Evolutionary conservation across 2,329 filamentous ascomycete species (phyloP).

Genomic region (Aspergillus sp.): DNA sequence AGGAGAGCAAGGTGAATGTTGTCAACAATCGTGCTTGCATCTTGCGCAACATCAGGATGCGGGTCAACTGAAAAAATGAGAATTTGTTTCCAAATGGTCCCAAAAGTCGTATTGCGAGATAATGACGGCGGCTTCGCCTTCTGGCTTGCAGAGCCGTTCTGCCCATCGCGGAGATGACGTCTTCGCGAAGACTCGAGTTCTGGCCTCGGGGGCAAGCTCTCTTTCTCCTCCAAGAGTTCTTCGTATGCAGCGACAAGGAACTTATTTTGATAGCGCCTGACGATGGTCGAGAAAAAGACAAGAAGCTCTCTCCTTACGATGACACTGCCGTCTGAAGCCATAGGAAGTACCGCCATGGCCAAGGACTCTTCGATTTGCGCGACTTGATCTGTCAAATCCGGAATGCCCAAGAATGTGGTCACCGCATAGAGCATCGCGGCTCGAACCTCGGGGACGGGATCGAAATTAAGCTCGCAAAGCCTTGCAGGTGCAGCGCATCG

Average conservation of each 20-base stretch:
- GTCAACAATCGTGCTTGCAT: conserved; percentile 78
- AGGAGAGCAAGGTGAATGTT: conserved; percentile 70
- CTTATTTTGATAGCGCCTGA: conserved; percentile 81
- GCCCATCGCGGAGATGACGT: conserved; percentile 9
- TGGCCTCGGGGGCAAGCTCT: conserved; percentile 50
- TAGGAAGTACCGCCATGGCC: conserved; percentile 77
- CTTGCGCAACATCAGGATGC: conserved; percentile 81
- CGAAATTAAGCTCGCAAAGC: conserved; percentile 69
- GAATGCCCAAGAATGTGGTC: conserved; percentile 88
- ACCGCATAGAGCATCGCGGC: conserved; percentile 89
- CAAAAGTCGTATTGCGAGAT: conserved; percentile 82
- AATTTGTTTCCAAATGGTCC: conserved; percentile 88
- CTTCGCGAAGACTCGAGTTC: conserved; percentile 24
- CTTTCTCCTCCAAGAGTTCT: conserved; percentile 74
- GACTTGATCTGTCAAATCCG: conserved; percentile 82
- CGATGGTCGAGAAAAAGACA: conserved; percentile 87
- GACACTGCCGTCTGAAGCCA: conserved; percentile 88
- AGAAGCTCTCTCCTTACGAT: conserved; percentile 89
- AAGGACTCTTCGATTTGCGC: conserved; percentile 84
- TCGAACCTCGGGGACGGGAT: conserved; percentile 83
- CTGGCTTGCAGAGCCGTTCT: conserved; percentile 15
- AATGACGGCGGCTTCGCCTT: conserved; percentile 22
- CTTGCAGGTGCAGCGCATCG: conserved; percentile 74
- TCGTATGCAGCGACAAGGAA: conserved; percentile 89
- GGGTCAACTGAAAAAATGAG: conserved; percentile 87